Percentiles rank a stretch among this genome's conserved stretches.
Conservation (phyloP, 225 moss, liverwort and hornwort genomes). For the Takakia lepidozioides region DNA sequence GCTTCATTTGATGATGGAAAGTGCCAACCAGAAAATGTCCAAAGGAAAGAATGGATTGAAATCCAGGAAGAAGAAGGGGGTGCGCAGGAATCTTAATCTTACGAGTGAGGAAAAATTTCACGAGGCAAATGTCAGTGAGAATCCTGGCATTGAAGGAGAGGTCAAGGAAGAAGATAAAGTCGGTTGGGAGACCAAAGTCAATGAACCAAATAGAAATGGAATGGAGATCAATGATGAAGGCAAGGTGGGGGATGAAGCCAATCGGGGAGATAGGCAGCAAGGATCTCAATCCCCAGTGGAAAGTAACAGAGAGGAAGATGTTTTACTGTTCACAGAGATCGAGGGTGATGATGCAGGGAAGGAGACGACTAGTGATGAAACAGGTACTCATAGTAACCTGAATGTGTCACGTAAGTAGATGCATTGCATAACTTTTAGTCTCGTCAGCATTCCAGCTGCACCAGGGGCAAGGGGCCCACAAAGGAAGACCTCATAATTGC, state of each 20-base stretch:
- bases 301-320: conserved; percentile 26
- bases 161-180: conserved; percentile 7
- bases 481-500: too few relatives aligned
- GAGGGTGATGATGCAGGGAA: not conserved
- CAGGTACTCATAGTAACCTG: not conserved
- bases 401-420: not conserved
- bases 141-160: conserved; percentile 15
- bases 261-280: conserved; percentile 7
- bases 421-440: too few relatives aligned
- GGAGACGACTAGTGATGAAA: not conserved
- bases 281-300: conserved; percentile 27
- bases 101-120: conserved; percentile 3
- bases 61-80: conserved; percentile 13
- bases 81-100: not conserved
- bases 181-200: too few relatives aligned
- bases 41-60: conserved; percentile 16
- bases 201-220: too few relatives aligned
- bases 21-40: conserved; percentile 14
- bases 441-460: not conserved
- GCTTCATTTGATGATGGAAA: conserved; percentile 40
- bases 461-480: too few relatives aligned
- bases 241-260: conserved; percentile 2
- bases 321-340: conserved; percentile 26
- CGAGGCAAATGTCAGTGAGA: conserved; percentile 5
- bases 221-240: conserved; percentile 1